A percentile compares a stretch with the other conserved stretches of the same genome.
Conservation (phyloP, 768 basidiomycete genomes). For the Hypholoma sublateritium region DNA sequence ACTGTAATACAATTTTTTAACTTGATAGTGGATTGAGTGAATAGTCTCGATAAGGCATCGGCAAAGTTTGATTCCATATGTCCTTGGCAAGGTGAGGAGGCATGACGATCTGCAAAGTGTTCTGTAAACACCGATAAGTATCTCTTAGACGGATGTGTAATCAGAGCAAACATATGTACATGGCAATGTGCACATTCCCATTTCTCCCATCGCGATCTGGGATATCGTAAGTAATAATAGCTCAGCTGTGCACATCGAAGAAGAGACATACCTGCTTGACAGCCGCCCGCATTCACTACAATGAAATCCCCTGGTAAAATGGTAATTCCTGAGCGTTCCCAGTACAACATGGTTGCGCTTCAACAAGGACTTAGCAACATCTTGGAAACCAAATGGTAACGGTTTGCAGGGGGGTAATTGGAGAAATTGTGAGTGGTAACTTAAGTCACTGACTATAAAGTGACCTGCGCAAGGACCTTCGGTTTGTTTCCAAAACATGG, state of each 20-base stretch:
- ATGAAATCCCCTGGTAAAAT: constrained; percentile 67
- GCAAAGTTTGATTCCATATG: constrained; percentile 32
- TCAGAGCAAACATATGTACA: constrained; percentile 33
- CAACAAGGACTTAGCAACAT: constrained; percentile 37
- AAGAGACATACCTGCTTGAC: constrained; percentile 59
- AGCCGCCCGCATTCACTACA: constrained; percentile 69
- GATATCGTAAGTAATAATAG: constrained; percentile 2
- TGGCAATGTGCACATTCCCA: constrained; percentile 69
- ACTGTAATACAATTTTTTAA: constrained; percentile 10
- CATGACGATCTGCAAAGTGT: constrained; percentile 7
- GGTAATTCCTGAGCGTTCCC: constrained; percentile 50
- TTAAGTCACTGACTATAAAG: constrained; percentile 34
- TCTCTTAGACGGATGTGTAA: neutral
- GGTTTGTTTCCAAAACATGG: constrained; percentile 50
- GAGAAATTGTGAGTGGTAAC: constrained; percentile 51
- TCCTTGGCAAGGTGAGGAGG: constrained; percentile 34
- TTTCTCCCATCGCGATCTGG: constrained; percentile 70
- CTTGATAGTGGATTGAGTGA: constrained; percentile 31
- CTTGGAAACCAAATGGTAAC: constrained; percentile 33
- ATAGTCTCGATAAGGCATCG: constrained; percentile 30
- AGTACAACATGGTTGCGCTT: constrained; percentile 19
- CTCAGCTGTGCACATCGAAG: neutral
- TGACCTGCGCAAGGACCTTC: constrained; percentile 15
- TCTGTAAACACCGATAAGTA: constrained; percentile 4
- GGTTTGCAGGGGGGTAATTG: constrained; percentile 29